A percentile compares a stretch with the other conserved stretches of the same genome.
phyloP scores from a whole-genome alignment of 768 basidiomycete genomes.

The Mycena latifolia region DNA sequence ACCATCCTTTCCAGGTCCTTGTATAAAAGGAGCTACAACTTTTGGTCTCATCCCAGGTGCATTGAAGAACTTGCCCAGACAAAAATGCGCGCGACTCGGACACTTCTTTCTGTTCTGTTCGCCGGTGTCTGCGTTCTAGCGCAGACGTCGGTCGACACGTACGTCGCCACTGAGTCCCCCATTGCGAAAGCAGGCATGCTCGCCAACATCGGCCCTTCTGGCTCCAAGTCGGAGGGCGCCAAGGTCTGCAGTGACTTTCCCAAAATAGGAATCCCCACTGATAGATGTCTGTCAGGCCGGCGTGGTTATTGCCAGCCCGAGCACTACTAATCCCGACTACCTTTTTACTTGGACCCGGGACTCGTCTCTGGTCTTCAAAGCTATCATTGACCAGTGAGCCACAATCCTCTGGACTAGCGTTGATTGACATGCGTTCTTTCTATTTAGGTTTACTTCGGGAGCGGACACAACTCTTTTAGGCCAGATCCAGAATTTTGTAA shows the following conservation, averaged over 20 bases:
- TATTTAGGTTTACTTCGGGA: constrained; percentile 57
- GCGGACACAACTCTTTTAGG: constrained; percentile 61
- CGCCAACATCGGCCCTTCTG: constrained; percentile 77
- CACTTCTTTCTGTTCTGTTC: constrained; percentile 44
- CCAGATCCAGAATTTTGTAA: constrained; percentile 68
- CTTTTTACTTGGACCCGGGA: constrained; percentile 86
- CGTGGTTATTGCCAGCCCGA: constrained; percentile 71
- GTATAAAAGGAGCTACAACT: constrained; percentile 1
- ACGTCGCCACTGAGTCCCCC: constrained; percentile 64
- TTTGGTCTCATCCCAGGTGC: background rate
- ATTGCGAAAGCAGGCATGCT: constrained; percentile 75
- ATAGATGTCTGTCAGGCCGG: constrained; percentile 55
- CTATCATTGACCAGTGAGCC: constrained; percentile 61
- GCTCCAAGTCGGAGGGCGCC: constrained; percentile 69
- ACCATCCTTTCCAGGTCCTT: background rate
- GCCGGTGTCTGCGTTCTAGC: constrained; percentile 42
- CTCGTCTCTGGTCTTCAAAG: constrained; percentile 78
- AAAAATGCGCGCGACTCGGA: constrained; percentile 49
- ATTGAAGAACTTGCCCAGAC: constrained; percentile 20
- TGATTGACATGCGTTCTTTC: background rate
- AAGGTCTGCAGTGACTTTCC: constrained; percentile 43
- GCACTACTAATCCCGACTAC: constrained; percentile 68
- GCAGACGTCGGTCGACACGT: constrained; percentile 59
- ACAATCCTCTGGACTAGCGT: background rate
- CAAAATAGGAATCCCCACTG: constrained; percentile 38